These are phyloP conservation scores for Fraxinus anomala DNA, from an alignment of 257 asterid genomes.

Conservation along the genomic window DNA sequence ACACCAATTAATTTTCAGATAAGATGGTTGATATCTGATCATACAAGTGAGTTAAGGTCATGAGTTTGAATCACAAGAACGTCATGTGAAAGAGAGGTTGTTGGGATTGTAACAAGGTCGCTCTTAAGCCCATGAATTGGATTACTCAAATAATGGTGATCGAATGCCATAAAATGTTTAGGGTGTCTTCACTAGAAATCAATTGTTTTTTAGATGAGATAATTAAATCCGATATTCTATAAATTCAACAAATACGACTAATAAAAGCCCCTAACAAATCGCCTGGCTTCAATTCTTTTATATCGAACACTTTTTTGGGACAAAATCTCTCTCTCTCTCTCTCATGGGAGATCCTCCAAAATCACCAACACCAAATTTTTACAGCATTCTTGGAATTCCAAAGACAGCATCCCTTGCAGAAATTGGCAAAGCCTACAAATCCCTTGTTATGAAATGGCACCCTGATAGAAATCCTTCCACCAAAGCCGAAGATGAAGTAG, in stretches of 20 bases:
- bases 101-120: no score
- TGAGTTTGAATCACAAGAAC: no score
- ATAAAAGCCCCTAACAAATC: constrained; percentile 35
- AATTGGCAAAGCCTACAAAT: constrained; percentile 71
- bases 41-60: no score
- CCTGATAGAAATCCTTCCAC: constrained; percentile 72
- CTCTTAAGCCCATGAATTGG: no score
- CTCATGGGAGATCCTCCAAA: constrained; percentile 63
- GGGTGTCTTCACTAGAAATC: no score
- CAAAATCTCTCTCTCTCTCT: constrained; percentile 25
- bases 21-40: no score
- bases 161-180: no score
- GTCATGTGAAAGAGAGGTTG: no score
- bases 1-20: no score
- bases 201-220: no score
- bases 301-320: constrained; percentile 35
- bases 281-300: constrained; percentile 23
- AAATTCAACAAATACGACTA: background rate
- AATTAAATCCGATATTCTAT: no score
- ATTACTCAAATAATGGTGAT: background rate
- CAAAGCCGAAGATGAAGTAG: constrained; percentile 66
- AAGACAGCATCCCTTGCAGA: constrained; percentile 74
- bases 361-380: constrained; percentile 45
- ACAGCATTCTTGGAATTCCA: constrained; percentile 65
- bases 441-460: constrained; percentile 75